phyloP scores from a whole-genome alignment of 225 moss, liverwort and hornwort species.

The Marchantia paleacea region DNA sequence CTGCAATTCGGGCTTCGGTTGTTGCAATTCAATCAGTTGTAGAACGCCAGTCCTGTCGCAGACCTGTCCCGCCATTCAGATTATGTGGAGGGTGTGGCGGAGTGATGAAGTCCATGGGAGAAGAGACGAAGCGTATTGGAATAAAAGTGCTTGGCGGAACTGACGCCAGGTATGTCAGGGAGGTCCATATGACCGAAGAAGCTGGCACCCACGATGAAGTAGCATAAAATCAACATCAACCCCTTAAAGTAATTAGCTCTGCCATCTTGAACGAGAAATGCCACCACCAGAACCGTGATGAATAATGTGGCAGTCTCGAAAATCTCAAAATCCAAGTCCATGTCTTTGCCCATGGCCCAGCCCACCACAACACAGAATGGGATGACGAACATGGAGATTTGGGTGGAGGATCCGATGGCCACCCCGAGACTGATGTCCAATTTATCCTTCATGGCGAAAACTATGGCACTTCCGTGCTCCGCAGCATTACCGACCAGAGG shows the following conservation, averaged over 20 bases:
- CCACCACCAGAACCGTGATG: slow-evolving; percentile 70
- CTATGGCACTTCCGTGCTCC: slow-evolving; percentile 75
- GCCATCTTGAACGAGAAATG: slow-evolving; percentile 71
- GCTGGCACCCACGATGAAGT: slow-evolving; percentile 76
- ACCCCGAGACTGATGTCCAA: slow-evolving; percentile 79
- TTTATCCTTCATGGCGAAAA: slow-evolving; percentile 79
- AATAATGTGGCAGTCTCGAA: slow-evolving; percentile 82
- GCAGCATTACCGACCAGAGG: slow-evolving; percentile 86
- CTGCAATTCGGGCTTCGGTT: too few species aligned
- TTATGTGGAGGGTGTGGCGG: too few species aligned
- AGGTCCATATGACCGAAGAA: slow-evolving; percentile 64
- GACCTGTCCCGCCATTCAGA: too few species aligned
- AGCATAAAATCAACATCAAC: slow-evolving; percentile 68
- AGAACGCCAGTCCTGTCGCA: too few species aligned
- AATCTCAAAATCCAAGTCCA: slow-evolving; percentile 82
- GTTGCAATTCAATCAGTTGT: too few species aligned
- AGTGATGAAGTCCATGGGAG: too few species aligned
- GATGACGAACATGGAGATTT: slow-evolving; percentile 91
- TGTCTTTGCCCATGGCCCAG: slow-evolving; percentile 58
- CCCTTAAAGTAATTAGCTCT: slow-evolving; percentile 85
- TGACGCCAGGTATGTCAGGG: background rate
- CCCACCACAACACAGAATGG: slow-evolving; percentile 66
- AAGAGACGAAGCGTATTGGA: too few species aligned
- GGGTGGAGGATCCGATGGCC: slow-evolving; percentile 80
- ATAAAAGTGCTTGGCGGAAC: background rate